phyloP scores from a whole-genome alignment of 2,329 filamentous ascomycete species.

The Colletotrichum sp. region DNA sequence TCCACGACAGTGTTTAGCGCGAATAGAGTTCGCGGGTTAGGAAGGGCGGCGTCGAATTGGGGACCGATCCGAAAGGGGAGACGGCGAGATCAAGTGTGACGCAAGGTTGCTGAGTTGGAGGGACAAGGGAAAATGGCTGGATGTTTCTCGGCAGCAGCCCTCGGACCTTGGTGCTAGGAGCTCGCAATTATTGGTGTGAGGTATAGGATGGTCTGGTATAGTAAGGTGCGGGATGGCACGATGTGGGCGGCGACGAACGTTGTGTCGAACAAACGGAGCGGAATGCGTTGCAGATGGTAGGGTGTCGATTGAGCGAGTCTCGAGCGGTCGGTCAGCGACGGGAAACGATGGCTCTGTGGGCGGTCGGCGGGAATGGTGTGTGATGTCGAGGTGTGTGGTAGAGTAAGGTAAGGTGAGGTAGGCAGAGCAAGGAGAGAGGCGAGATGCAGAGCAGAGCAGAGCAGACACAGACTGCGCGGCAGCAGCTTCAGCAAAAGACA shows the following conservation, averaged over 20 bases:
- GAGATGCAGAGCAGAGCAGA: neutral
- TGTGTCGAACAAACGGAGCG: neutral
- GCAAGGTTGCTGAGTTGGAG: neutral
- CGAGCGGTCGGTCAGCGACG: neutral
- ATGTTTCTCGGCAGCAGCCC: conserved; percentile 3
- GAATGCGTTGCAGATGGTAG: neutral
- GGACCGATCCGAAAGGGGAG: neutral
- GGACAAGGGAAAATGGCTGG: conserved; percentile 3
- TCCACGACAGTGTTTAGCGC: neutral
- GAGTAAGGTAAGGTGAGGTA: neutral
- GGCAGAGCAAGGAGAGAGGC: neutral
- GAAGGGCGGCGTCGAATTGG: conserved; percentile 15
- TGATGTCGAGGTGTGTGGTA: neutral
- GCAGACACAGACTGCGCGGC: conserved; percentile 5
- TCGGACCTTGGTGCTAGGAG: neutral
- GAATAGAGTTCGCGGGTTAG: conserved; percentile 17
- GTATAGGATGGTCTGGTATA: conserved; percentile 7
- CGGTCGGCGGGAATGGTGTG: neutral
- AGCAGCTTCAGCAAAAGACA: neutral
- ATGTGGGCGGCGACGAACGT: neutral
- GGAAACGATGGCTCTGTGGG: neutral
- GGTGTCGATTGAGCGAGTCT: neutral
- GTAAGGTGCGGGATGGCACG: neutral
- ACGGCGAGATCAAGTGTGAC: conserved; percentile 3
- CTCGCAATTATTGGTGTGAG: conserved; percentile 9